These are phyloP conservation scores for Neckera pumila DNA, from an alignment of 225 moss, liverwort and hornwort species.

Conservation along the genomic window DNA sequence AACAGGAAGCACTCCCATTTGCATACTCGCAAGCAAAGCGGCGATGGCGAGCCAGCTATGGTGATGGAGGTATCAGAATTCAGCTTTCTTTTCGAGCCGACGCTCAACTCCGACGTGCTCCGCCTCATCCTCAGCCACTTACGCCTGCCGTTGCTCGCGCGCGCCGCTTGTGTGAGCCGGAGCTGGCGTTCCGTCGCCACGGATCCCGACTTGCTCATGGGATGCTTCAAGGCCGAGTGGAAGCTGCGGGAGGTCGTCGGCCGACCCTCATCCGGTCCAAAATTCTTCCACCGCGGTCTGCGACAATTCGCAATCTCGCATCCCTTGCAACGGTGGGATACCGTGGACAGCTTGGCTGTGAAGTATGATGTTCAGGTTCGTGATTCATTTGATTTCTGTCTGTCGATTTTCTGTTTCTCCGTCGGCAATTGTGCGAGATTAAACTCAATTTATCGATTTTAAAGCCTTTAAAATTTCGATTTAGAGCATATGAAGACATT, in stretches of 20 bases:
- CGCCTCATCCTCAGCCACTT: constrained; percentile 24
- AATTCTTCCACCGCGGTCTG: constrained; percentile 10
- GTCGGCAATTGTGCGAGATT: background rate
- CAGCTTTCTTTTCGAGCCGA: constrained; percentile 22
- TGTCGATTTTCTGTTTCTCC: background rate
- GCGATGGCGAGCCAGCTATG: constrained; percentile 9
- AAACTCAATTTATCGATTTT: background rate
- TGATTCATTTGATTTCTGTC: background rate
- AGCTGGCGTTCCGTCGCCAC: constrained; percentile 26
- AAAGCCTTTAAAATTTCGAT: background rate
- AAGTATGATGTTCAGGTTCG: constrained; percentile 52
- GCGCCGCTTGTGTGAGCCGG: constrained; percentile 32
- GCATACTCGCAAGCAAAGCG: background rate
- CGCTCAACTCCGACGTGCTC: constrained; percentile 19
- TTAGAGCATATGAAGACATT: background rate
- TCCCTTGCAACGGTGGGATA: constrained; percentile 43
- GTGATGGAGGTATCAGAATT: constrained; percentile 30
- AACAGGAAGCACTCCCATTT: background rate
- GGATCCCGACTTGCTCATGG: constrained; percentile 24
- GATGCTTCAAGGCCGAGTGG: constrained; percentile 28
- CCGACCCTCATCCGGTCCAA: background rate
- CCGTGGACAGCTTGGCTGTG: constrained; percentile 38
- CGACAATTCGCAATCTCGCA: constrained; percentile 27
- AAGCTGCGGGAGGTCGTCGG: constrained; percentile 26
- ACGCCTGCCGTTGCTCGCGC: constrained; percentile 6